These are phyloP conservation scores for Talaromyces amestolkiae DNA, from an alignment of 2,329 filamentous ascomycete species.

Conservation along the genomic window DNA sequence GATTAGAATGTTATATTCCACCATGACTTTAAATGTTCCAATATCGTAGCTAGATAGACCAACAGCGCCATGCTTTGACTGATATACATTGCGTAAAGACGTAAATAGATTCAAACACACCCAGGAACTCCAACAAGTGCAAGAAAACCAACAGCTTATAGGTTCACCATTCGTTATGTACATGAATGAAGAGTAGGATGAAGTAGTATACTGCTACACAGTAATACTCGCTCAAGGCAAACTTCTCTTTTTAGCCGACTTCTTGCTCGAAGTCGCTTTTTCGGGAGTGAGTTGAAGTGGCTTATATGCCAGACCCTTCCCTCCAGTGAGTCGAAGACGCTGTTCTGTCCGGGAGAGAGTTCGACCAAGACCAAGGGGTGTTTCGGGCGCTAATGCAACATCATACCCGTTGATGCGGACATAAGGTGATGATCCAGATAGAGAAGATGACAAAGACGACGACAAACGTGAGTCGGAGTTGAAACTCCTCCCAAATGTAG, in stretches of 20 bases:
- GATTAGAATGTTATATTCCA: not conserved
- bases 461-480: constrained; percentile 25
- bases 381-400: constrained; percentile 41
- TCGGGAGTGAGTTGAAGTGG: constrained; percentile 34
- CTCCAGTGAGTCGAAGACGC: constrained; percentile 43
- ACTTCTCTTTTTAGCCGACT: constrained; percentile 6
- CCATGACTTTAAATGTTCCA: not conserved
- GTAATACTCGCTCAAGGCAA: not conserved
- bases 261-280: constrained; percentile 20
- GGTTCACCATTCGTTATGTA: not conserved
- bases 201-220: not conserved
- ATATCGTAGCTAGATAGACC: constrained; percentile 3
- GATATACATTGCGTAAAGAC: not conserved
- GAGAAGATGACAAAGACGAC: constrained; percentile 28
- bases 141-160: not conserved
- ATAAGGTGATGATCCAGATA: constrained; percentile 31
- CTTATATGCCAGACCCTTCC: constrained; percentile 43
- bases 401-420: constrained; percentile 39
- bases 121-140: constrained; percentile 9
- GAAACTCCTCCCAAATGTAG: constrained; percentile 29
- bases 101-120: not conserved
- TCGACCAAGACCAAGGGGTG: constrained; percentile 37
- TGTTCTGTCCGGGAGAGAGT: constrained; percentile 45
- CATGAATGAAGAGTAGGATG: constrained; percentile 6
- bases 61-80: constrained; percentile 6